Base-by-base conservation (phyloP, 768 basidiomycete species). In the Mycena leptocephala region DNA sequence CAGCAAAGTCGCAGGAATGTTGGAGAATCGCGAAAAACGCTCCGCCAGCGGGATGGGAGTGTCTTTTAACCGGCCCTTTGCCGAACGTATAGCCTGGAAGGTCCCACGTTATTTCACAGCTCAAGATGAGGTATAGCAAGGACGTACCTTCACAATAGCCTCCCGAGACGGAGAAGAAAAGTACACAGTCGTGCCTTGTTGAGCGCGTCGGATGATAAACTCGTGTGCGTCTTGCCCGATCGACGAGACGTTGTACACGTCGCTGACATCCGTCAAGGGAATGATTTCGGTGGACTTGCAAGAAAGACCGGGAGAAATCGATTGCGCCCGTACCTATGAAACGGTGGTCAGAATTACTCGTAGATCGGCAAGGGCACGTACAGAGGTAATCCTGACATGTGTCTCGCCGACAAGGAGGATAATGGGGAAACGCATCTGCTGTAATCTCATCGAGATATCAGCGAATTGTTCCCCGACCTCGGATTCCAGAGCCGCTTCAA, bases 211-310 rank as follows among this genome's bases (percentile, higher is more conserved):
- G 75, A 97, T 92, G 75, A 96, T 94, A 80, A 97, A 97, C 80
- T 97, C 95, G 69, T 93, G 87, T 26, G 84, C 83, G 71, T 96
- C 95, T 20, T 92, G 90, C 9, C 95, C 94, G 20, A 93, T 94
- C 2, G 93, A 77, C 33, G 76, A 91, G 26, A 96, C 92, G 56
- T 94, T 95, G 84, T 96, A 95, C 1, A 96, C 91, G 79, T 98
- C 97, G 84, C 95, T 96, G 76, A 98, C 90, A 74, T 97, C 96
- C 5, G 90, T 85, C 30, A 97, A 84, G 8, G 92, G 90, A 68
- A 97, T 93, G 68, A 98, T 92, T 79, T 98, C 97, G 1, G 94
- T 95, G 3, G 95, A 92, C 85, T 92, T 92, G 84, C 95, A 95
- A 13, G 92, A 89, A 63, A 96, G 84, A 0, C 87, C 86, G 2